Conservation (phyloP, 1,139 yeast species). For the Suhomyces taliae region DNA sequence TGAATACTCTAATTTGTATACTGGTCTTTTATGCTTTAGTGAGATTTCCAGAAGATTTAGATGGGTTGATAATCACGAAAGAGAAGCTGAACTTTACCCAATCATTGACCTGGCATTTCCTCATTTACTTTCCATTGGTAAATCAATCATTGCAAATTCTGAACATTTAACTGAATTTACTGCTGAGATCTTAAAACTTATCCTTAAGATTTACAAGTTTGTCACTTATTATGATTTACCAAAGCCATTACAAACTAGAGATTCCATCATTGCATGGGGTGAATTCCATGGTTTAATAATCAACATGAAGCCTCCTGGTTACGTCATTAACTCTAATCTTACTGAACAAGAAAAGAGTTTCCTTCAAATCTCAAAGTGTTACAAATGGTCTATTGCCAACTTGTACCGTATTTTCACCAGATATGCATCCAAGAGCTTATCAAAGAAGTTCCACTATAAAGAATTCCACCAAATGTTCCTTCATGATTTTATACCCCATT, state of each 20-base stretch:
- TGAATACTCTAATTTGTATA: conserved; percentile 60
- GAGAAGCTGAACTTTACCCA: conserved; percentile 56
- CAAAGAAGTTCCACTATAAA: conserved; percentile 51
- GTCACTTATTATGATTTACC: conserved; percentile 83
- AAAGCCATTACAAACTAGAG: conserved; percentile 57
- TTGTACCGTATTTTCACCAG: conserved; percentile 71
- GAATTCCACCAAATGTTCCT: conserved; percentile 51
- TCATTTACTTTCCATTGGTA: conserved; percentile 64
- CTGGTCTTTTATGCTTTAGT: conserved; percentile 74
- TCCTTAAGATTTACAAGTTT: conserved; percentile 79
- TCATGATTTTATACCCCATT: conserved; percentile 68
- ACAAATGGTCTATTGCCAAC: conserved; percentile 90
- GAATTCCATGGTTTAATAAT: conserved; percentile 72
- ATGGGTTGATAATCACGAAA: conserved; percentile 66
- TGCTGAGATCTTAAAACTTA: conserved; percentile 77
- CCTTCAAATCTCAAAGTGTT: conserved; percentile 58
- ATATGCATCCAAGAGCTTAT: conserved; percentile 57
- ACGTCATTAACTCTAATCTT: conserved; percentile 23
- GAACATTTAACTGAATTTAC: conserved; percentile 38
- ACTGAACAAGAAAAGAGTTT: conserved; percentile 38
- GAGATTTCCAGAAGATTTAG: conserved; percentile 76
- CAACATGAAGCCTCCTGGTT: conserved; percentile 56
- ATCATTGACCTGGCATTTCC: conserved; percentile 70
- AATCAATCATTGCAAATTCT: conserved; percentile 47
- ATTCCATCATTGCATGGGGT: conserved; percentile 69